Conservation (phyloP, 179 eudicot species). For the Drosera spatulata region DNA sequence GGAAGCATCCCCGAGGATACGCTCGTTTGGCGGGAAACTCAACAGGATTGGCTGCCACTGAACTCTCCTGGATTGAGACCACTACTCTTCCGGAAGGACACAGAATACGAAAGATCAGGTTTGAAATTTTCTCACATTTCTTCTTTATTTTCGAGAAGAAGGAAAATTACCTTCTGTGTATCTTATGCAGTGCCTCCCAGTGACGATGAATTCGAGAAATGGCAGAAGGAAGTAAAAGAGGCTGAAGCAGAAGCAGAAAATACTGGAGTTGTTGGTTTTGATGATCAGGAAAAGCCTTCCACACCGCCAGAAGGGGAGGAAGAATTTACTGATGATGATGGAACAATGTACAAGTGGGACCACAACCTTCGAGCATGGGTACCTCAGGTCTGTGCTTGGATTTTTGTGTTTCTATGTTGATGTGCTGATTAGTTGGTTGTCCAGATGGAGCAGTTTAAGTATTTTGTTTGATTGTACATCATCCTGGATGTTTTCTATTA, state of each 20-base stretch:
- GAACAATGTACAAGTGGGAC: constrained; percentile 90
- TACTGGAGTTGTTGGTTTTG: constrained; percentile 10
- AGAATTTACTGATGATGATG: constrained; percentile 95
- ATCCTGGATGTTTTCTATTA: too few species aligned
- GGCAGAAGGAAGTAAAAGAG: constrained; percentile 71
- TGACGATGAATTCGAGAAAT: constrained; percentile 71
- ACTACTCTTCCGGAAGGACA: constrained; percentile 27
- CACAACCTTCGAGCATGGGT: constrained; percentile 76
- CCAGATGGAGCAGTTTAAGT: neutral
- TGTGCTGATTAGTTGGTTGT: neutral
- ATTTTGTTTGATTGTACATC: neutral
- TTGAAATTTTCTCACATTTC: neutral
- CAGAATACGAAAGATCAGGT: constrained; percentile 22
- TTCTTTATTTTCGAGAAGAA: constrained; percentile 4
- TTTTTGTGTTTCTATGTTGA: neutral
- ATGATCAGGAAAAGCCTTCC: constrained; percentile 64
- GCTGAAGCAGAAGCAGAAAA: constrained; percentile 76
- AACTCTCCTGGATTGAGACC: constrained; percentile 54
- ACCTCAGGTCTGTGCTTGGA: constrained; percentile 63
- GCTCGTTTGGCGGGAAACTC: constrained; percentile 80
- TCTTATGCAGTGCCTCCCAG: constrained; percentile 38
- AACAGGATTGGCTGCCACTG: constrained; percentile 78
- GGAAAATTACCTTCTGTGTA: constrained; percentile 8
- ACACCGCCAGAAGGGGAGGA: constrained; percentile 95
- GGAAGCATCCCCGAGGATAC: constrained; percentile 68